A percentile compares a stretch with the other conserved stretches of the same genome.
Conservation (phyloP, 2,329 filamentous ascomycete genomes). For the Fonsecaea pugnacius region DNA sequence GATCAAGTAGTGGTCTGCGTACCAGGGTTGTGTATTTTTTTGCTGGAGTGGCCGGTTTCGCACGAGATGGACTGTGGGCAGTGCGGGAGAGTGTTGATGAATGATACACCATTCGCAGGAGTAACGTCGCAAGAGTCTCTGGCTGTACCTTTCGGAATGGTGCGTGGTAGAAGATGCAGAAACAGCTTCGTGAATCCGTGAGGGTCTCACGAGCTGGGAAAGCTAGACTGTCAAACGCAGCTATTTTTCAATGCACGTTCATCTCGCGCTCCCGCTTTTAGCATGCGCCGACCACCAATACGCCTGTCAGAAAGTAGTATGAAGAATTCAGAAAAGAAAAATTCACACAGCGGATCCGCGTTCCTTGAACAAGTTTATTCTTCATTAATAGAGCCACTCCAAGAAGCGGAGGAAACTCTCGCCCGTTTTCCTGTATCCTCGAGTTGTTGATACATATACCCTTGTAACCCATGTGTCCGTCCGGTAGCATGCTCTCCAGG, state of each 20-base stretch:
- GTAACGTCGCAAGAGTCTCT: neutral
- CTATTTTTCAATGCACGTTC: neutral
- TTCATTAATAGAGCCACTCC: neutral
- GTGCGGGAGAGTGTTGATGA: neutral
- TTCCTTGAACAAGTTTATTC: neutral
- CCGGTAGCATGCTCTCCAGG: neutral
- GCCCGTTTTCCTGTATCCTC: neutral
- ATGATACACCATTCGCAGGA: neutral
- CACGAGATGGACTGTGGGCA: slow-evolving; percentile 5
- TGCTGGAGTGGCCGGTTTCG: slow-evolving; percentile 35
- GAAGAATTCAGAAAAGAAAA: neutral
- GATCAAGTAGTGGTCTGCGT: slow-evolving; percentile 75
- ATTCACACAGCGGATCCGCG: neutral
- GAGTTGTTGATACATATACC: neutral
- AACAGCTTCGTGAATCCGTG: neutral
- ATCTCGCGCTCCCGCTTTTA: neutral
- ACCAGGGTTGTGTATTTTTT: slow-evolving; percentile 42
- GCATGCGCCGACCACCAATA: neutral
- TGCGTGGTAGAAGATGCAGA: neutral
- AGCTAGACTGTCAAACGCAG: neutral
- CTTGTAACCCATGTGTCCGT: neutral
- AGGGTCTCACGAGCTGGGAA: neutral
- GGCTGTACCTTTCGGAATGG: neutral
- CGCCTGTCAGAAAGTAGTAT: neutral
- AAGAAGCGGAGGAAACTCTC: neutral